Percentiles rank a stretch among this genome's conserved stretches.
These are phyloP conservation scores for Trichoderma orchidacearum DNA, from an alignment of 495 filamentous ascomycete genomes.

Conservation along the genomic window DNA sequence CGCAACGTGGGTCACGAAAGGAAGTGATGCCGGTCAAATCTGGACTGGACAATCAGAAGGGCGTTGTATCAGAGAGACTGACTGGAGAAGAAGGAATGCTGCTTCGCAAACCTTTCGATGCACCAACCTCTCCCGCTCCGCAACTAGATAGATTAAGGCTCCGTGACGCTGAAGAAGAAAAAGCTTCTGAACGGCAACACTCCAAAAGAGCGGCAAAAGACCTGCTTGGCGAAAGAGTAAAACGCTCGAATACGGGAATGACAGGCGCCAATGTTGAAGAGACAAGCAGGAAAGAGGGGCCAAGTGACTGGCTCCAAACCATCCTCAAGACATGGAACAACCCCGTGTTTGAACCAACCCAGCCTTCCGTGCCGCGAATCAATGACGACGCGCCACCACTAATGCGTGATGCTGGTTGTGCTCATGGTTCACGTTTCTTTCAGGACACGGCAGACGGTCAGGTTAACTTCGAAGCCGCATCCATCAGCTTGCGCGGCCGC, in stretches of 20 bases:
- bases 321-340: conserved; percentile 21
- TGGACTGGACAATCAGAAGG: neutral
- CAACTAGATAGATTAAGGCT: neutral
- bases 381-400: conserved; percentile 10
- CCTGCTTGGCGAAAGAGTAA: neutral
- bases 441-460: conserved; percentile 3
- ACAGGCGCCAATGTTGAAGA: neutral
- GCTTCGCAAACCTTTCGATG: conserved; percentile 20
- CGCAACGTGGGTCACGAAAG: neutral
- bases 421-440: conserved; percentile 5
- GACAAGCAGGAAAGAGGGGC: conserved; percentile 5
- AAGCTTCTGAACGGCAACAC: neutral
- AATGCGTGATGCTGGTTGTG: conserved; percentile 7
- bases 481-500: conserved; percentile 27
- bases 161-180: neutral
- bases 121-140: neutral
- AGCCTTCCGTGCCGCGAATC: conserved; percentile 21
- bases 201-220: neutral
- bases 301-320: conserved; percentile 24
- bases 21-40: neutral
- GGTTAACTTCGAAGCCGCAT: neutral
- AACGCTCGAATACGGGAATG: neutral
- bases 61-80: conserved; percentile 4
- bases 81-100: conserved; percentile 19
- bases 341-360: conserved; percentile 23